phyloP scores from a whole-genome alignment of 2,329 filamentous ascomycete genomes.

The Trichoderma sp. region DNA sequence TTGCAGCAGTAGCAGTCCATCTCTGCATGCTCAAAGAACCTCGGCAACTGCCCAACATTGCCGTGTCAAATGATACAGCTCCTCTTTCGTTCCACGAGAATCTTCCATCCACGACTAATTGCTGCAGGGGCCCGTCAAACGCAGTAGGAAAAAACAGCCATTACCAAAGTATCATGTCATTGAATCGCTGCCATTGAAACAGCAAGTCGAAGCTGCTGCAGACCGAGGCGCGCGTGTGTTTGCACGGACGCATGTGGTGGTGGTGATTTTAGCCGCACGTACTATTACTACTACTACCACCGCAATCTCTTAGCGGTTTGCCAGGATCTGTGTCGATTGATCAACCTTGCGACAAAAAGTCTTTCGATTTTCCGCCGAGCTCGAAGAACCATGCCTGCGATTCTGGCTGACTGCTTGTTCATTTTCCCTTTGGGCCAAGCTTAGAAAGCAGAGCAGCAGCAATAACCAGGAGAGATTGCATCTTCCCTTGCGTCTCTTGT shows the following conservation, averaged over 20 bases:
- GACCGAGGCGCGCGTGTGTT: not conserved
- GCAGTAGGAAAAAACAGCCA: no score
- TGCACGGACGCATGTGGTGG: not conserved
- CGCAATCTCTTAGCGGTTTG: not conserved
- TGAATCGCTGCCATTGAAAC: no score
- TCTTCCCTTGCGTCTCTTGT: not conserved
- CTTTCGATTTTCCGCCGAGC: no score
- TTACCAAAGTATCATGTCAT: no score
- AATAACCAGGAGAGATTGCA: not conserved
- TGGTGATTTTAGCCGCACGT: not conserved
- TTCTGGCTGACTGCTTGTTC: not conserved
- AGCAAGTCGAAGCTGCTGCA: not conserved
- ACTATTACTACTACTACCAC: no score
- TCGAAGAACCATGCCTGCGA: conserved; percentile 4
- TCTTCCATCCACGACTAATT: not conserved
- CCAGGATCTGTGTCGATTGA: not conserved
- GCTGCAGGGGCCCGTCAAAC: not conserved
- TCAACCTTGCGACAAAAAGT: not conserved
- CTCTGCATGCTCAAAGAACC: not conserved
- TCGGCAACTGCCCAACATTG: not conserved
- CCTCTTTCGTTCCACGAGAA: not conserved
- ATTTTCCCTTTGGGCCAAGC: not conserved
- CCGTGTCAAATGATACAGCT: not conserved
- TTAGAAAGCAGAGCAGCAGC: conserved; percentile 3
- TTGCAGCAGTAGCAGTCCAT: not conserved